phyloP scores from a whole-genome alignment of 768 basidiomycete genomes.

The Crepidotus variabilis region DNA sequence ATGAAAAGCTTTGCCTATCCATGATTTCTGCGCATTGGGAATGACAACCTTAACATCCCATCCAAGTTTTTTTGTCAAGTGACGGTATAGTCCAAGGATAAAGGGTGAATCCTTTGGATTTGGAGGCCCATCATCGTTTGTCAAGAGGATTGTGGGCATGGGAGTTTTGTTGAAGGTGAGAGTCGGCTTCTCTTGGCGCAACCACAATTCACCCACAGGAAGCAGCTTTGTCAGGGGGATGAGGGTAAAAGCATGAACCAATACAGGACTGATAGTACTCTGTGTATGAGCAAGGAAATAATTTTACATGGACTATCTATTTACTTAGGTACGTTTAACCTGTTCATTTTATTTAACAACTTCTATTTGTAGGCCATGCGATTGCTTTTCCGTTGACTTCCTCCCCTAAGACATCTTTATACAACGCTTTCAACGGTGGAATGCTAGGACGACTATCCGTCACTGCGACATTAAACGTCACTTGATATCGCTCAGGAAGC shows the following conservation, averaged over 20 bases:
- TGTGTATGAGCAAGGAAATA: too few relatives aligned
- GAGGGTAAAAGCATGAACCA: too few relatives aligned
- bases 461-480: slow-evolving; percentile 65
- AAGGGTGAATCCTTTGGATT: slow-evolving; percentile 63
- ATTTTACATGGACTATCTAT: too few relatives aligned
- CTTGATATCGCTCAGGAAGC: slow-evolving; percentile 56
- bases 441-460: slow-evolving; percentile 84
- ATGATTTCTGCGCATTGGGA: slow-evolving; percentile 80
- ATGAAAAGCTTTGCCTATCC: slow-evolving; percentile 86
- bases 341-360: too few relatives aligned
- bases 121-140: slow-evolving; percentile 84
- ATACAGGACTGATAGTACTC: too few relatives aligned
- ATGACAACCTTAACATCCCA: slow-evolving; percentile 81
- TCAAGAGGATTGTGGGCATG: background rate
- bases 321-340: too few relatives aligned
- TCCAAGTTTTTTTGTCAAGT: slow-evolving; percentile 57
- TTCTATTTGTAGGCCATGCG: too few relatives aligned
- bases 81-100: slow-evolving; percentile 64
- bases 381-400: slow-evolving; percentile 33
- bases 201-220: too few relatives aligned
- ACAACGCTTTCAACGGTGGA: slow-evolving; percentile 72
- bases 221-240: too few relatives aligned
- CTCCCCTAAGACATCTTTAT: slow-evolving; percentile 53
- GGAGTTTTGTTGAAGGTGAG: slow-evolving; percentile 30
- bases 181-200: slow-evolving; percentile 18